Conservation (phyloP, 768 basidiomycete genomes). For the Rubroboletus pulcherrimus region DNA sequence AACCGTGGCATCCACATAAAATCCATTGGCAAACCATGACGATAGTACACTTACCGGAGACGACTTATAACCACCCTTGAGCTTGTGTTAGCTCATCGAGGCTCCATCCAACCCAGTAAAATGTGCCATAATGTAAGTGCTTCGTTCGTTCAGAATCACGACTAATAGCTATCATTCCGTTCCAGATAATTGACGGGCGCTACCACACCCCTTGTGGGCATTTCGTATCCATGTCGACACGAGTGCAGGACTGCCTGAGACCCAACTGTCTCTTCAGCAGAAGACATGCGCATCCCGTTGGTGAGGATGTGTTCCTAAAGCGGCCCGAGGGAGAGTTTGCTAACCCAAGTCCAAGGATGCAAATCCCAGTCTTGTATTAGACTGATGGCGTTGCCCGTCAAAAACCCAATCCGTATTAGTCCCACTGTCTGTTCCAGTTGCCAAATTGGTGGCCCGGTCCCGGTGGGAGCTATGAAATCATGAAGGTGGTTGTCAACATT, state of each 20-base stretch:
- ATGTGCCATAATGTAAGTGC: constrained; percentile 75
- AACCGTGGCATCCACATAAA: constrained; percentile 30
- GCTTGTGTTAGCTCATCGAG: constrained; percentile 7
- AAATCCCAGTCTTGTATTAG: constrained; percentile 53
- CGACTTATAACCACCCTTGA: constrained; percentile 19
- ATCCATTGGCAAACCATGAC: constrained; percentile 13
- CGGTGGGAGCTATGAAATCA: constrained; percentile 18
- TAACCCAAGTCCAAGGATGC: constrained; percentile 42
- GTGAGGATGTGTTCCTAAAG: constrained; percentile 31
- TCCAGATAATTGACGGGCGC: constrained; percentile 72
- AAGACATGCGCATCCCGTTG: constrained; percentile 54
- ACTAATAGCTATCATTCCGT: not conserved
- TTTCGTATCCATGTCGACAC: constrained; percentile 70
- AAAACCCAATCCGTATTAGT: constrained; percentile 70
- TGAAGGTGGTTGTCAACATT: constrained; percentile 7
- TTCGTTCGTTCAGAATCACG: not conserved
- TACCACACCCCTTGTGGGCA: constrained; percentile 67
- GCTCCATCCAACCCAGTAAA: constrained; percentile 16
- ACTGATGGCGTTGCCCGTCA: constrained; percentile 63
- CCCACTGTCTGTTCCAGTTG: constrained; percentile 43
- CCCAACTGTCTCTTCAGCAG: constrained; percentile 68
- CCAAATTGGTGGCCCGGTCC: constrained; percentile 9
- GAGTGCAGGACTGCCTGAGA: constrained; percentile 60
- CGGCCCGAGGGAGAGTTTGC: not conserved
- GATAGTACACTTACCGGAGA: constrained; percentile 11